These are phyloP conservation scores for Halenospora varia DNA, from an alignment of 495 filamentous ascomycete species.

Conservation along the genomic window DNA sequence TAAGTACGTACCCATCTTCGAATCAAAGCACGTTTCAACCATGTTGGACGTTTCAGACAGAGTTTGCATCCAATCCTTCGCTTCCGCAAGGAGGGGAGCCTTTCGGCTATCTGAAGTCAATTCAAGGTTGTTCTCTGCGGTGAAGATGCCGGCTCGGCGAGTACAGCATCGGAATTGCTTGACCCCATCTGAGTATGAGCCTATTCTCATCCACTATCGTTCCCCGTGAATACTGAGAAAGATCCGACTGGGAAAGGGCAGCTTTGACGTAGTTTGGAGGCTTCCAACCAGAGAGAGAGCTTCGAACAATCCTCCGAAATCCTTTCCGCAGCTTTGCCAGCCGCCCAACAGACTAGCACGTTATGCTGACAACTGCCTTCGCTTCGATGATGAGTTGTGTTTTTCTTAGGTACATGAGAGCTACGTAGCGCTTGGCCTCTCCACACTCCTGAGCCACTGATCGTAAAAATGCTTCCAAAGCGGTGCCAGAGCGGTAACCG, in stretches of 20 bases:
- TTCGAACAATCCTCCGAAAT: too few species aligned
- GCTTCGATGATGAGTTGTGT: background rate
- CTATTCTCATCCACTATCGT: background rate
- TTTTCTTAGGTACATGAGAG: too few species aligned
- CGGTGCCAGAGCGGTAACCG: background rate
- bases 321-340: too few species aligned
- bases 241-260: background rate
- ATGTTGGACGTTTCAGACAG: background rate
- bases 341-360: too few species aligned
- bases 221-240: background rate
- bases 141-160: background rate
- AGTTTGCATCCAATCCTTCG: background rate
- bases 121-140: background rate
- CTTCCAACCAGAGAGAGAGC: too few species aligned
- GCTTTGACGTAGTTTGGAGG: too few species aligned
- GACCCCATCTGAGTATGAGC: background rate
- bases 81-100: background rate
- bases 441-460: background rate
- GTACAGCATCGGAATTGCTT: background rate
- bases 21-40: background rate
- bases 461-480: background rate
- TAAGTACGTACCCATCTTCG: too few species aligned
- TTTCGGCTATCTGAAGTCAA: background rate
- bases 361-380: background rate
- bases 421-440: background rate